phyloP scores from a whole-genome alignment of 495 filamentous ascomycete genomes.

The Cercophora newfieldiana region DNA sequence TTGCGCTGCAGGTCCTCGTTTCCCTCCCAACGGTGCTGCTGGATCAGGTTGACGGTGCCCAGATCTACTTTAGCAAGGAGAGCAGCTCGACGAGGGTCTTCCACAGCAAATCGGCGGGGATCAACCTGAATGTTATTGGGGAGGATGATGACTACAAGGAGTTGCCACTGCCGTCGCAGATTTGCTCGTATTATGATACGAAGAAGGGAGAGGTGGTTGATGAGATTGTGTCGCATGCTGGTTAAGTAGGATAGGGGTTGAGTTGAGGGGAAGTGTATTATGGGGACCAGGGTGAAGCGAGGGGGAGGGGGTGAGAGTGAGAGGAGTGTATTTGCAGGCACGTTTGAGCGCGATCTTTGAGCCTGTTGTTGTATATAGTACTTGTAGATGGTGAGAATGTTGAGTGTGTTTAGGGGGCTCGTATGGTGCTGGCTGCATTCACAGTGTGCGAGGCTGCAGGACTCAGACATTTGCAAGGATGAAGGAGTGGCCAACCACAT shows the following conservation, averaged over 20 bases:
- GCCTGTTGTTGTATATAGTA: neutral
- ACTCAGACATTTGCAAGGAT: too few species aligned
- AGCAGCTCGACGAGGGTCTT: slow-evolving; percentile 78
- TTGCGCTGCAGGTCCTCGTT: slow-evolving; percentile 86
- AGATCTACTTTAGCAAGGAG: slow-evolving; percentile 78
- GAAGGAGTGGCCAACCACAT: too few species aligned
- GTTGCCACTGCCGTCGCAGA: slow-evolving; percentile 83
- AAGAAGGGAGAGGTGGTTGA: slow-evolving; percentile 69
- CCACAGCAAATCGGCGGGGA: slow-evolving; percentile 75
- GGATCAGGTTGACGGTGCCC: slow-evolving; percentile 90
- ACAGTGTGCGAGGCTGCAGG: too few species aligned
- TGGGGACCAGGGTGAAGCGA: too few species aligned
- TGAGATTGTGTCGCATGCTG: slow-evolving; percentile 90
- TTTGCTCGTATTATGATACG: slow-evolving; percentile 71
- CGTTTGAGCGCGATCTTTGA: neutral
- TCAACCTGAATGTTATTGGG: slow-evolving; percentile 82
- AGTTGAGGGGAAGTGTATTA: too few species aligned
- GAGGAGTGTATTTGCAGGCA: too few species aligned
- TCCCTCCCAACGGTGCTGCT: slow-evolving; percentile 81
- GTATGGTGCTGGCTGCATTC: too few species aligned
- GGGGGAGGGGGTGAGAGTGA: too few species aligned
- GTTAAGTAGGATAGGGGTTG: slow-evolving; percentile 35
- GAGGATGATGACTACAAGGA: slow-evolving; percentile 79
- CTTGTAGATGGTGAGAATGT: too few species aligned
- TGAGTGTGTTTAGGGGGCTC: too few species aligned